phyloP scores from a whole-genome alignment of 2,329 filamentous ascomycete species.

The Talaromyces funiculosus region DNA sequence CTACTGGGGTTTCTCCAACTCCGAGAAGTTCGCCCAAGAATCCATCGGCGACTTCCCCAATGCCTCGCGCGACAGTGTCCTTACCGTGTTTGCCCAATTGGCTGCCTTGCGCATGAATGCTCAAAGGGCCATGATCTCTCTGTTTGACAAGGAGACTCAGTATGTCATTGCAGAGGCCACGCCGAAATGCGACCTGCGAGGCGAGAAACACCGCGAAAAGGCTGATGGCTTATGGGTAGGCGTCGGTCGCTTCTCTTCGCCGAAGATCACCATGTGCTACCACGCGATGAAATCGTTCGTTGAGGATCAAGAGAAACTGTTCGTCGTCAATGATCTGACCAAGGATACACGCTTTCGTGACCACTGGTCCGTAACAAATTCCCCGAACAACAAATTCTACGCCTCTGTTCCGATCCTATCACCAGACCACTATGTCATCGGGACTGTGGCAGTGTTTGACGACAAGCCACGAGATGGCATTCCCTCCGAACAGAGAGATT shows the following conservation, averaged over 20 bases:
- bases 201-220: background rate
- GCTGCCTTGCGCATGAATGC: slow-evolving; percentile 41
- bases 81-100: slow-evolving; percentile 50
- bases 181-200: background rate
- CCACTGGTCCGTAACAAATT: background rate
- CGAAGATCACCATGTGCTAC: background rate
- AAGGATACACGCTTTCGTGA: background rate
- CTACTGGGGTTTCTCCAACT: background rate
- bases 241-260: background rate
- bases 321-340: background rate
- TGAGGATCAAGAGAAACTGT: slow-evolving; percentile 33
- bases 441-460: background rate
- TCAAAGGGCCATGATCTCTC: slow-evolving; percentile 44
- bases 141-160: slow-evolving; percentile 39
- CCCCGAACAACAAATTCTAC: background rate
- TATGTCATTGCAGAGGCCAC: background rate
- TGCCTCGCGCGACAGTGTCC: slow-evolving; percentile 26
- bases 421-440: background rate
- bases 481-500: slow-evolving; percentile 25
- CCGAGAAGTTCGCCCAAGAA: background rate
- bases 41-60: background rate
- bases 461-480: background rate
- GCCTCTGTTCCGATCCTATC: background rate
- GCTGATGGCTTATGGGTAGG: background rate
- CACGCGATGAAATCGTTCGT: background rate